These are phyloP conservation scores for Phyllosticta citrichinensis DNA, from an alignment of 2,329 filamentous ascomycete genomes.

Conservation along the genomic window DNA sequence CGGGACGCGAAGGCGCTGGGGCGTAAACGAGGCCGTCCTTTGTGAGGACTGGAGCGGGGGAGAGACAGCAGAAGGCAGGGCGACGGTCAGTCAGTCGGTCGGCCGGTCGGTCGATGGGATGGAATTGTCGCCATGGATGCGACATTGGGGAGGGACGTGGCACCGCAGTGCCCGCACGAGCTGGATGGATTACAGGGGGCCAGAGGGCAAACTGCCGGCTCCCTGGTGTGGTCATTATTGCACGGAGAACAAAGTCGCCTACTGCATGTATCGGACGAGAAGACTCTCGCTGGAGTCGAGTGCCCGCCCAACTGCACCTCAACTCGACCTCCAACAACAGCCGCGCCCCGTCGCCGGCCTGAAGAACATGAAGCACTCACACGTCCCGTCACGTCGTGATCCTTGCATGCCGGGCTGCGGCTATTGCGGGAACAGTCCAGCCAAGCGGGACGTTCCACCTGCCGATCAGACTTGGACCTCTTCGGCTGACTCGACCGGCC, in stretches of 20 bases:
- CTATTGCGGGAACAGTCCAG: not conserved
- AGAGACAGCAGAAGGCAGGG: not conserved
- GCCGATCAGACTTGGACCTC: not conserved
- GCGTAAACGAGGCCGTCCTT: not conserved
- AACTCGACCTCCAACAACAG: too few relatives aligned
- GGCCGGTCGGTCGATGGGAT: not conserved
- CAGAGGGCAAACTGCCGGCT: not conserved
- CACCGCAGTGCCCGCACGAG: not conserved
- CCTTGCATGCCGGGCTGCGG: not conserved
- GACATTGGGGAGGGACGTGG: not conserved
- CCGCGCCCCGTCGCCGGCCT: not conserved
- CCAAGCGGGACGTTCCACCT: not conserved
- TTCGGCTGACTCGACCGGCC: not conserved
- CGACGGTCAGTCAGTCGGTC: too few relatives aligned
- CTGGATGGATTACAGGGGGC: not conserved
- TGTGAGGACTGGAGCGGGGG: not conserved
- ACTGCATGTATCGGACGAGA: too few relatives aligned
- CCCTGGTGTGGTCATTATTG: too few relatives aligned
- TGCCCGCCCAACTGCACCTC: too few relatives aligned
- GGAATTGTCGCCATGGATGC: not conserved
- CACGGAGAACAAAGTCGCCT: too few relatives aligned
- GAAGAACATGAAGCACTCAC: not conserved
- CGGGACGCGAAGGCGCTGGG: not conserved
- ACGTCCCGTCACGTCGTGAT: not conserved
- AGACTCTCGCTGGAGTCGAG: too few relatives aligned